Conservation (phyloP, 1,139 yeast species). For the Pneumocystis canis region DNA sequence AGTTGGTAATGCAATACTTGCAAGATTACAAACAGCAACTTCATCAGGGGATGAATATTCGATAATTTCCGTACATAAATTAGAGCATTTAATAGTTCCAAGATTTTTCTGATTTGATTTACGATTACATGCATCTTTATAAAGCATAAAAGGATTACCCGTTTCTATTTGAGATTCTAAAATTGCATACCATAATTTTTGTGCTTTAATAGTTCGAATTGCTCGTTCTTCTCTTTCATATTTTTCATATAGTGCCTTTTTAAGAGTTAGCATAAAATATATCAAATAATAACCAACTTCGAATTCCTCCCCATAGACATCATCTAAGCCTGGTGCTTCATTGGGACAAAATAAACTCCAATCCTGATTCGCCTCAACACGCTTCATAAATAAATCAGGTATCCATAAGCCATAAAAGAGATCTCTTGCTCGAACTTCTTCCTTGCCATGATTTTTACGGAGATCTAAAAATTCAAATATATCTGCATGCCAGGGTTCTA, state of each 20-base stretch:
- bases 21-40: constrained; percentile 83
- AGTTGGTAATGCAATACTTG: constrained; percentile 71
- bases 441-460: constrained; percentile 83
- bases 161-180: constrained; percentile 85
- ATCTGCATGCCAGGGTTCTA: constrained; percentile 89
- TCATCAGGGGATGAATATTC: constrained; percentile 80
- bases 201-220: constrained; percentile 60
- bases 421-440: constrained; percentile 80
- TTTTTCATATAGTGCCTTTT: constrained; percentile 38
- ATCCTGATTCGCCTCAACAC: constrained; percentile 61
- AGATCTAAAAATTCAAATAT: constrained; percentile 69
- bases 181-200: constrained; percentile 76
- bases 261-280: background rate
- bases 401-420: constrained; percentile 86
- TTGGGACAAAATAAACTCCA: constrained; percentile 85
- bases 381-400: constrained; percentile 77
- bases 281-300: constrained; percentile 25
- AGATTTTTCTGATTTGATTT: constrained; percentile 77
- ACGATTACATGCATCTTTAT: constrained; percentile 73
- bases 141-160: constrained; percentile 83
- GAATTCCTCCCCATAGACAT: constrained; percentile 70
- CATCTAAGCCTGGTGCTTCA: constrained; percentile 73
- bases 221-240: constrained; percentile 66
- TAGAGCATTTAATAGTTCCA: constrained; percentile 76
- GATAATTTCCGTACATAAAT: constrained; percentile 79